Percentiles rank a stretch among this genome's conserved stretches.
These are phyloP conservation scores for Erodium trifolium DNA, from an alignment of 441 rosid genomes.

Conservation along the genomic window DNA sequence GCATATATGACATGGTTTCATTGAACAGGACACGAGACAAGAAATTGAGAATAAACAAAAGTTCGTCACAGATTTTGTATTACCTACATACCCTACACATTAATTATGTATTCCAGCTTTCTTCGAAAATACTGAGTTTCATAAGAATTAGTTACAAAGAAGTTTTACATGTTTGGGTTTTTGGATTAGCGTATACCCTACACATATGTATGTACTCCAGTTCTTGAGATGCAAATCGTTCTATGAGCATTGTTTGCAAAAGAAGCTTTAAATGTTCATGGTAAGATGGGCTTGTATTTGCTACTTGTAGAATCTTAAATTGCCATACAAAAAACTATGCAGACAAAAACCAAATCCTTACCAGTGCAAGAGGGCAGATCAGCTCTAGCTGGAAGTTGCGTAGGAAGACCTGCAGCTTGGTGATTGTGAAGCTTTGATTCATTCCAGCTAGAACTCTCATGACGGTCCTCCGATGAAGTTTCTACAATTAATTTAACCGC, in stretches of 20 bases:
- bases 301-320: not conserved
- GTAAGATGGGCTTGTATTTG: not conserved
- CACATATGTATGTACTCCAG: not conserved
- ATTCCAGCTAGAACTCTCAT: constrained; percentile 31
- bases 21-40: not conserved
- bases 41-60: not conserved
- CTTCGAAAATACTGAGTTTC: not conserved
- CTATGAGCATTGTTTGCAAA: not conserved
- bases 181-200: not conserved
- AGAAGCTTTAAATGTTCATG: not conserved
- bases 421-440: constrained; percentile 54
- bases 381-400: constrained; percentile 80
- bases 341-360: constrained; percentile 19
- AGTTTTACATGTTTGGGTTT: not conserved
- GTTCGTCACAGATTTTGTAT: not conserved
- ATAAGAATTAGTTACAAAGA: not conserved
- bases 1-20: not conserved
- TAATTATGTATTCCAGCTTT: not conserved
- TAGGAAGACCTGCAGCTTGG: constrained; percentile 55
- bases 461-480: constrained; percentile 39
- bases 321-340: not conserved
- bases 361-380: constrained; percentile 87
- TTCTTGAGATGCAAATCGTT: not conserved
- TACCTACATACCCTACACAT: not conserved
- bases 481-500: constrained; percentile 31